Evolutionary conservation across 2,329 filamentous ascomycete genomes (phyloP).

Genomic region (Dichotomopilus funicola): DNA sequence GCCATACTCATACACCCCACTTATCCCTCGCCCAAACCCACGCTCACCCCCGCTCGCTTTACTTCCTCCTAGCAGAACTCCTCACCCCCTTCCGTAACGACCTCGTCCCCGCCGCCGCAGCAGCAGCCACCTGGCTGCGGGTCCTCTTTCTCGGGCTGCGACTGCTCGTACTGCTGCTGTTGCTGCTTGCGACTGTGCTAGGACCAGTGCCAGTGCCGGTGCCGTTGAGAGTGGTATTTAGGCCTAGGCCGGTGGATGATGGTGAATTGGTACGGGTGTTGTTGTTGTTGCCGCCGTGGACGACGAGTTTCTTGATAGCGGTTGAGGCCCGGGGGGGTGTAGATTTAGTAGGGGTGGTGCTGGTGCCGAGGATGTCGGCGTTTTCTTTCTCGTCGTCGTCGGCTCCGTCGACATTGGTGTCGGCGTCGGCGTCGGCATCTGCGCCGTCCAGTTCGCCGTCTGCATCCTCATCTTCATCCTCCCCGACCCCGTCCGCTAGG

Average conservation of each 20-base stretch:
- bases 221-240: too few species aligned
- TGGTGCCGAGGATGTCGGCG: too few species aligned
- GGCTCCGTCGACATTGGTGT: background rate
- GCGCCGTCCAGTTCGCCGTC: background rate
- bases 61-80: constrained; percentile 29
- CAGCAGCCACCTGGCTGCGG: constrained; percentile 1
- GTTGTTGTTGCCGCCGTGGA: too few species aligned
- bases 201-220: background rate
- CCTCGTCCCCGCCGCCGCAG: constrained; percentile 9
- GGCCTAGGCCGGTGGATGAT: too few species aligned
- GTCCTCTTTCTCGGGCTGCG: constrained; percentile 9
- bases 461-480: background rate
- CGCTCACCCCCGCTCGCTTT: background rate
- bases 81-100: constrained; percentile 28
- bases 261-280: too few species aligned
- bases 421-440: background rate
- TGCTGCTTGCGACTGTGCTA: background rate
- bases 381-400: background rate
- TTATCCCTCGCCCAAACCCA: background rate
- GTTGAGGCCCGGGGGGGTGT: too few species aligned
- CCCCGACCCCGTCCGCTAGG: background rate
- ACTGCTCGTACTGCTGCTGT: background rate
- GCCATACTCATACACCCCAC: background rate
- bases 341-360: too few species aligned
- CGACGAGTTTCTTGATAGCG: too few species aligned